Evolutionary conservation across 495 filamentous ascomycete species (phyloP), one percentile per base, ranked within the genome.

Genomic region (Neurospora sp.): DNA sequence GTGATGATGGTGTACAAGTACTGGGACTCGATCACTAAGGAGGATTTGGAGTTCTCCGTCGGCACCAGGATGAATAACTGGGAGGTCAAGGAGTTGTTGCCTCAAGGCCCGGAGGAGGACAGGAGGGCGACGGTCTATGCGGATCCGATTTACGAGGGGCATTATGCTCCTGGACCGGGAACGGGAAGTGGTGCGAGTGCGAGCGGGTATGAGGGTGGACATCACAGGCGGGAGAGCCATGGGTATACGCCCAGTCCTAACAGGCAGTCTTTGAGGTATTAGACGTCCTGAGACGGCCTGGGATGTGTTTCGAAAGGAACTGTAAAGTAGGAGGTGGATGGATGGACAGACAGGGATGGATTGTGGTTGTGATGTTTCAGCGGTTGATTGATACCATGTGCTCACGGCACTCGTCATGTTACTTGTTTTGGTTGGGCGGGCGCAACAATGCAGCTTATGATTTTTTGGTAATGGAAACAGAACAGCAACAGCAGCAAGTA

Each of bases 1-100:
- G 95, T 98, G 71, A 99, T 99, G 96, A 99, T 99, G 96, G 91
- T 98, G 12, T 99, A 99, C 87, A 99, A 99, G 94, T 98, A 96
- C 86, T 99, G 96, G 96, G 96, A 99, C 81, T 98, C 95, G 37
- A 98, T 99, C 84, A 99, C 96, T 69, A 94, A 92, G 79, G 96
- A 98, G 85, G 96, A 99, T 80, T 89, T 99, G 72, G 96, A 99
- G 81, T 99, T 99, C 84, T 96, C 93, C 70, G 96, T 99, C 42
- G 95, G 96, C 71, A 92, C 92, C 71, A 94, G 97, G 81, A 90
- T 92, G 78, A 96, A 97, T 80, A 97, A 95, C 79, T 99, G 96
- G 96, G 96, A 99, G 83, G 93, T 99, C 75, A 99, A 99, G 82
- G 95, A 98, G 74, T 87, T 93, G 18, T 85, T 97, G 12, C 54